Evolutionary conservation across 192 early-diverging fungal genomes (phyloP).

Genomic region (Phycomyces nitens): DNA sequence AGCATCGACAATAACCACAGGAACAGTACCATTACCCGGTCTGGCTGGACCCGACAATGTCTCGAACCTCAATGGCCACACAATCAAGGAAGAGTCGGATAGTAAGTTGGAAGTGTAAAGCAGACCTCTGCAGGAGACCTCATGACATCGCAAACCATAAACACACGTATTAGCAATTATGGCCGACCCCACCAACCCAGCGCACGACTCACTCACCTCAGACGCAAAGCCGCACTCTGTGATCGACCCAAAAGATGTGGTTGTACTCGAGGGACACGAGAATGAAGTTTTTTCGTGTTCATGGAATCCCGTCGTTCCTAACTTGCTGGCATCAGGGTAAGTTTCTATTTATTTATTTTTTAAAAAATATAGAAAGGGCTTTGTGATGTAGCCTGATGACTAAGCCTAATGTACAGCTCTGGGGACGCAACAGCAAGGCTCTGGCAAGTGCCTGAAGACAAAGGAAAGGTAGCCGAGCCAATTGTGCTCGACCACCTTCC

Average conservation of each 20-base stretch:
- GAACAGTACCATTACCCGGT: not conserved
- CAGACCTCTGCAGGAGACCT: too few species aligned
- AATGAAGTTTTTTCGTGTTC: slow-evolving; percentile 69
- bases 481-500: slow-evolving; percentile 55
- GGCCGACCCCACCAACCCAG: not conserved
- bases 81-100: slow-evolving; percentile 15
- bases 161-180: slow-evolving; percentile 2
- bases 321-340: slow-evolving; percentile 77
- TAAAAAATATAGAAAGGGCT: too few species aligned
- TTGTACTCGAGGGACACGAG: slow-evolving; percentile 64
- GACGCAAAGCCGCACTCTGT: slow-evolving; percentile 19
- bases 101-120: not conserved
- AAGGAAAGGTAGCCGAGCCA: slow-evolving; percentile 45
- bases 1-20: not conserved
- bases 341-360: too few species aligned
- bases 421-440: slow-evolving; percentile 84
- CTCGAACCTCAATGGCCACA: slow-evolving; percentile 10
- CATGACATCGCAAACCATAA: not conserved
- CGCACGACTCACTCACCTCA: not conserved
- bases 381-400: not conserved
- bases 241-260: slow-evolving; percentile 47
- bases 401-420: slow-evolving; percentile 36
- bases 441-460: slow-evolving; percentile 69
- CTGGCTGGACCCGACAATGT: not conserved
- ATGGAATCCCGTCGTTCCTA: slow-evolving; percentile 72